Evolutionary conservation across 371 early-diverging fungal genomes (phyloP).

Genomic region (Aphelidium insulamus): DNA sequence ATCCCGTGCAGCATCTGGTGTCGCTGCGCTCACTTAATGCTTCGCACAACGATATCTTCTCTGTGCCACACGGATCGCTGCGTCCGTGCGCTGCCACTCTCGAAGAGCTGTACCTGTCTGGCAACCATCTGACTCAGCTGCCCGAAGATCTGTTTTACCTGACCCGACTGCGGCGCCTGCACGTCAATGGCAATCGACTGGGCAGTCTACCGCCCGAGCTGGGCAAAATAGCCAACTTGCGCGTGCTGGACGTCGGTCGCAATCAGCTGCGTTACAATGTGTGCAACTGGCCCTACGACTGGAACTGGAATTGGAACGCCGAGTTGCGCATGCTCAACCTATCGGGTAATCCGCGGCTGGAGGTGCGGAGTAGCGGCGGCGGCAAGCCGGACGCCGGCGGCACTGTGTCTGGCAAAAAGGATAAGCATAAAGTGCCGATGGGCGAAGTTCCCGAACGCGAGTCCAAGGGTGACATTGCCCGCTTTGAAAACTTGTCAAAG

Average conservation of each 20-base stretch:
- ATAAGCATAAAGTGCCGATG: too few relatives aligned
- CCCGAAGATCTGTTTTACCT: slow-evolving; percentile 69
- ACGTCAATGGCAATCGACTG: slow-evolving; percentile 73
- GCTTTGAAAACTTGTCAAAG: slow-evolving; percentile 47
- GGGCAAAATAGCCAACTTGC: slow-evolving; percentile 45
- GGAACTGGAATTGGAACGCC: slow-evolving; percentile 91
- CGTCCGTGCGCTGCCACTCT: slow-evolving; percentile 33
- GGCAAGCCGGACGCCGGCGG: slow-evolving; percentile 5
- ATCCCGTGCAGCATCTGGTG: slow-evolving; percentile 39
- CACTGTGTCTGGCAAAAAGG: not conserved
- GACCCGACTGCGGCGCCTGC: slow-evolving; percentile 36
- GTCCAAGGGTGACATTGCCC: slow-evolving; percentile 28
- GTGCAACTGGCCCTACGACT: slow-evolving; percentile 84
- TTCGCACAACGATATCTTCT: slow-evolving; percentile 61
- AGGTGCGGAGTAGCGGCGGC: slow-evolving; percentile 43
- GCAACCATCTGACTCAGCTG: slow-evolving; percentile 57
- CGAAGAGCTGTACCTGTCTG: slow-evolving; percentile 54
- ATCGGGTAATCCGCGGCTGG: slow-evolving; percentile 69
- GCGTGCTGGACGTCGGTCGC: slow-evolving; percentile 62
- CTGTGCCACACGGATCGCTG: slow-evolving; percentile 23
- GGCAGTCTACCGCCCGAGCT: slow-evolving; percentile 79
- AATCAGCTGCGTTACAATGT: slow-evolving; percentile 79
- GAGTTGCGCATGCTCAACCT: slow-evolving; percentile 69
- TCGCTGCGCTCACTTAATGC: slow-evolving; percentile 53
- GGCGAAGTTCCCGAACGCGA: slow-evolving; percentile 9